These are phyloP conservation scores for Guyanaporus albipodus DNA, from an alignment of 768 basidiomycete genomes.

Conservation along the genomic window DNA sequence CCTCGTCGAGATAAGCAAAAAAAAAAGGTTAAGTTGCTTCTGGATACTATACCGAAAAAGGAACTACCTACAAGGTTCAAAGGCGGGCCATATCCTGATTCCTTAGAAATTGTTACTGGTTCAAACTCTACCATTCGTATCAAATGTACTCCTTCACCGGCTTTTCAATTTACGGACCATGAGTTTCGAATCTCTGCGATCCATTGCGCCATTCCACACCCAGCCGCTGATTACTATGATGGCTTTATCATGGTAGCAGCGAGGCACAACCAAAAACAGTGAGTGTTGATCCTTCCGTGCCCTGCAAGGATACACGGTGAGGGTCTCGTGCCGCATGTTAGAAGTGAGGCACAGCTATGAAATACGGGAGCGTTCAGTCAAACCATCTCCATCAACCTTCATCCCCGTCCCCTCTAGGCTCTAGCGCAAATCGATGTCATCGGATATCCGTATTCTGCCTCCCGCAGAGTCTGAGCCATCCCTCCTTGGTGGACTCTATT, in stretches of 20 bases:
- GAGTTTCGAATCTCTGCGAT: not conserved
- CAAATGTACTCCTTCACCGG: too few relatives aligned
- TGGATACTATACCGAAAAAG: too few relatives aligned
- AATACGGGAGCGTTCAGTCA: not conserved
- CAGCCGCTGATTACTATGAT: too few relatives aligned
- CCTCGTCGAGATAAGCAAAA: too few relatives aligned
- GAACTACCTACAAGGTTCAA: too few relatives aligned
- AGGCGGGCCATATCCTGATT: too few relatives aligned
- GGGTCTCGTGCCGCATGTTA: constrained; percentile 12
- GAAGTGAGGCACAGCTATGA: constrained; percentile 14
- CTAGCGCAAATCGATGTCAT: constrained; percentile 8
- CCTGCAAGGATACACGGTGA: not conserved
- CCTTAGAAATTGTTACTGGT: too few relatives aligned
- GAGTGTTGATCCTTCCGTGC: constrained; percentile 13
- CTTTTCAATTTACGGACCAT: too few relatives aligned
- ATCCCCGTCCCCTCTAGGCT: not conserved
- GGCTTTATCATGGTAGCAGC: too few relatives aligned
- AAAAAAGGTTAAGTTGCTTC: too few relatives aligned
- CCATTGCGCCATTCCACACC: too few relatives aligned
- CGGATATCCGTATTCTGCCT: constrained; percentile 19
- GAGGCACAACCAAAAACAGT: constrained; percentile 10
- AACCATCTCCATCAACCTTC: not conserved
- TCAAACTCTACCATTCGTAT: too few relatives aligned
- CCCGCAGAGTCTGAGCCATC: constrained; percentile 11
- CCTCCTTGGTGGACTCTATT: constrained; percentile 4